These are phyloP conservation scores for Fomitopsis betulina DNA, from an alignment of 1,284 basidiomycete species.

Conservation along the genomic window DNA sequence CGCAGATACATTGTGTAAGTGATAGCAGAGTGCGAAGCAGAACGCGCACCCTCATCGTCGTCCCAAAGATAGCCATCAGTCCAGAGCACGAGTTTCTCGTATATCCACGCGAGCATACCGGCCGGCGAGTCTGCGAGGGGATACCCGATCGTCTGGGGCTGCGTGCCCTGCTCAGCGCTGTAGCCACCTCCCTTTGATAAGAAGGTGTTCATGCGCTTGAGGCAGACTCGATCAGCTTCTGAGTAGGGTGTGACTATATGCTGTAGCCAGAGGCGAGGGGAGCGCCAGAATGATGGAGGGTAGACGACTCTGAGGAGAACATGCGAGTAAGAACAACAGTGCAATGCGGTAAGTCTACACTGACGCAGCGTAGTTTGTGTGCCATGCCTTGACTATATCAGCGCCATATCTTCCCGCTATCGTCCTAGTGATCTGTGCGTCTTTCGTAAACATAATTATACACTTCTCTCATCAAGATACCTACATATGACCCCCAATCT, in stretches of 20 bases:
- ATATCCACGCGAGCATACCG: conserved; percentile 55
- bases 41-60: conserved; percentile 41
- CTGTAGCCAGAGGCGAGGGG: conserved; percentile 16
- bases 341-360: not conserved
- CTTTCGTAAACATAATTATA: too few species aligned
- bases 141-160: conserved; percentile 56
- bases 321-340: not conserved
- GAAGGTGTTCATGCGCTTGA: not conserved
- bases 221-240: conserved; percentile 9
- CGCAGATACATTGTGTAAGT: not conserved
- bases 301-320: not conserved
- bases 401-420: conserved; percentile 27
- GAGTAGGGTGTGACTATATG: conserved; percentile 30
- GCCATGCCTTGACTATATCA: conserved; percentile 28
- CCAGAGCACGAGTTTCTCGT: conserved; percentile 52
- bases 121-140: conserved; percentile 50
- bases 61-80: conserved; percentile 47
- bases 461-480: too few species aligned
- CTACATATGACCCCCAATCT: conserved; percentile 7
- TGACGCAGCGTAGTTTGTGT: conserved; percentile 14
- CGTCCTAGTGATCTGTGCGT: conserved; percentile 30
- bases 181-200: conserved; percentile 33
- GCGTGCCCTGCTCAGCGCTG: conserved; percentile 35
- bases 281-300: not conserved
- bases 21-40: not conserved